phyloP scores from a whole-genome alignment of 2,329 filamentous ascomycete species.

The Colletotrichum brevisporum region DNA sequence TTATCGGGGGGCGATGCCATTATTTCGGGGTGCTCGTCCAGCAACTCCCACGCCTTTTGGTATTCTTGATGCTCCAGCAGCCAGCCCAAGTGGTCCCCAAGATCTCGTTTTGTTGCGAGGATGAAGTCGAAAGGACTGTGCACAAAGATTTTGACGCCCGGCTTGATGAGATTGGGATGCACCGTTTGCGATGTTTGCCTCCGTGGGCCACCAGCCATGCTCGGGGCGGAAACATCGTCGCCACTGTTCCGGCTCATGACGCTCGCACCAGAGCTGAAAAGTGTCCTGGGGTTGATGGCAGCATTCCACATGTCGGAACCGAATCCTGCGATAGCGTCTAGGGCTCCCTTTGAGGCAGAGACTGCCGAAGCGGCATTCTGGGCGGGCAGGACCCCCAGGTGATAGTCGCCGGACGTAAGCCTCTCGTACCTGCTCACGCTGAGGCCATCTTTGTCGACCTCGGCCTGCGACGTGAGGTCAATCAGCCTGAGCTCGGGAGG shows the following conservation, averaged over 20 bases:
- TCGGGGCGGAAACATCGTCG: slow-evolving; percentile 67
- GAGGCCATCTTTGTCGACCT: slow-evolving; percentile 88
- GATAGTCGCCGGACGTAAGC: slow-evolving; percentile 91
- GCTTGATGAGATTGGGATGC: slow-evolving; percentile 69
- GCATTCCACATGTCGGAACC: slow-evolving; percentile 90
- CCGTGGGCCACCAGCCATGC: slow-evolving; percentile 52
- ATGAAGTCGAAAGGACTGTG: slow-evolving; percentile 98
- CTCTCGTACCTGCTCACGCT: slow-evolving; percentile 89
- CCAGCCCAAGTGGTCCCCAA: slow-evolving; percentile 89
- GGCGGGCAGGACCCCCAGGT: slow-evolving; percentile 86
- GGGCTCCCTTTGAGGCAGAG: slow-evolving; percentile 77
- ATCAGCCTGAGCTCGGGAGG: slow-evolving; percentile 93
- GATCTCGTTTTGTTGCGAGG: slow-evolving; percentile 88
- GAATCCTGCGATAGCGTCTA: slow-evolving; percentile 81
- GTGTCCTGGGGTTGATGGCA: slow-evolving; percentile 85
- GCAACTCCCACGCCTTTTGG: slow-evolving; percentile 87
- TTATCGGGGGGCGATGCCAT: slow-evolving; percentile 60
- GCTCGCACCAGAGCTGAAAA: slow-evolving; percentile 91
- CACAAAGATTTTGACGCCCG: slow-evolving; percentile 84
- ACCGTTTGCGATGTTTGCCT: slow-evolving; percentile 45
- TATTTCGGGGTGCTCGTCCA: slow-evolving; percentile 89
- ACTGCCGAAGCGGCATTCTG: slow-evolving; percentile 75
- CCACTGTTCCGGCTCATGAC: slow-evolving; percentile 74
- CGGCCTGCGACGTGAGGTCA: slow-evolving; percentile 87
- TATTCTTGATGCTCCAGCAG: slow-evolving; percentile 86